A percentile compares a stretch with the other conserved stretches of the same genome.
phyloP scores from a whole-genome alignment of 176 grass and related monocot genomes.

The sorghum (Sorghum bicolor) region Sorghum_bicolor_NCBIv3 NC_012875.2:50649001-50649500 shows the following conservation, averaged over 20 bases:
- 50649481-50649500: slow-evolving; percentile 9
- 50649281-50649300: slow-evolving; percentile 8
- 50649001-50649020: not conserved
- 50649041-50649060: slow-evolving; percentile 84
- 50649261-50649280: not conserved
- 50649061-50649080: slow-evolving; percentile 89
- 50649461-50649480: slow-evolving; percentile 11
- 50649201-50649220: slow-evolving; percentile 56
- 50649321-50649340: slow-evolving; percentile 83
- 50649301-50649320: slow-evolving; percentile 63
- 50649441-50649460: not conserved
- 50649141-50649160: slow-evolving; percentile 67
- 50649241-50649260: not conserved
- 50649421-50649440: slow-evolving; percentile 45
- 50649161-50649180: slow-evolving; percentile 48
- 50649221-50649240: not conserved
- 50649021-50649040: slow-evolving; percentile 32
- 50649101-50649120: slow-evolving; percentile 57
- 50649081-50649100: slow-evolving; percentile 96
- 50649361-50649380: slow-evolving; percentile 48
- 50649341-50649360: slow-evolving; percentile 61
- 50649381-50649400: slow-evolving; percentile 37
- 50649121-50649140: slow-evolving; percentile 82
- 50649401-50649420: slow-evolving; percentile 41
- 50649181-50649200: slow-evolving; percentile 62